phyloP scores from a whole-genome alignment of 108 stramenopile species.

The Skeletonema grethae region DNA sequence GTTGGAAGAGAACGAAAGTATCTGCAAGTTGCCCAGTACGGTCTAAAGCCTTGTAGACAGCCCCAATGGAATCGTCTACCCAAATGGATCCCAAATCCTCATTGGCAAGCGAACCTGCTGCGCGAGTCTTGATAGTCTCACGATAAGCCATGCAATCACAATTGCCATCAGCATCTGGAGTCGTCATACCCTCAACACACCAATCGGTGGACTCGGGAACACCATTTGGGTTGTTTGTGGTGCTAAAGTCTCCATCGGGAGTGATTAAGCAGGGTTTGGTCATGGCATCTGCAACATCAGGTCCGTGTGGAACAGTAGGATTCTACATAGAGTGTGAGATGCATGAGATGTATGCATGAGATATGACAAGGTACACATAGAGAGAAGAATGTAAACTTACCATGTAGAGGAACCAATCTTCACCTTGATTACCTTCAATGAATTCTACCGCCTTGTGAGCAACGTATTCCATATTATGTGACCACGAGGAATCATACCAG shows the following conservation, averaged over 20 bases:
- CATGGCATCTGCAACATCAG: constrained; percentile 27
- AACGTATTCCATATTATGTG: constrained; percentile 49
- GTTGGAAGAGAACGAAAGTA: constrained; percentile 46
- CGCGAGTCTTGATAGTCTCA: too few relatives aligned
- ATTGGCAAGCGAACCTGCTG: background rate
- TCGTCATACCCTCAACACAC: too few relatives aligned
- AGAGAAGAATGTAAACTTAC: too few relatives aligned
- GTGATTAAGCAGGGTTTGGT: constrained; percentile 28
- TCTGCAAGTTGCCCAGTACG: constrained; percentile 31
- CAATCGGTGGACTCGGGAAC: background rate
- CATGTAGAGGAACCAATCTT: background rate
- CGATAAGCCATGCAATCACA: too few relatives aligned
- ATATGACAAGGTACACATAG: too few relatives aligned
- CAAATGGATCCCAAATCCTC: constrained; percentile 45
- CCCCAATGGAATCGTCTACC: constrained; percentile 52
- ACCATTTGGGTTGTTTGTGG: constrained; percentile 8
- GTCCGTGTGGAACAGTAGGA: constrained; percentile 48
- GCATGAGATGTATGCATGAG: too few relatives aligned
- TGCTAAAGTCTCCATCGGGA: constrained; percentile 8
- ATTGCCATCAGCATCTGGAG: too few relatives aligned
- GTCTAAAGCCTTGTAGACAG: constrained; percentile 35
- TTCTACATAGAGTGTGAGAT: constrained; percentile 2
- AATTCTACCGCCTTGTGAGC: constrained; percentile 24
- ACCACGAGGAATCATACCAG: constrained; percentile 11
- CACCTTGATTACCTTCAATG: constrained; percentile 26